Conservation (phyloP, 371 early-diverging fungal genomes). For the Haplosporangium sp. region DNA sequence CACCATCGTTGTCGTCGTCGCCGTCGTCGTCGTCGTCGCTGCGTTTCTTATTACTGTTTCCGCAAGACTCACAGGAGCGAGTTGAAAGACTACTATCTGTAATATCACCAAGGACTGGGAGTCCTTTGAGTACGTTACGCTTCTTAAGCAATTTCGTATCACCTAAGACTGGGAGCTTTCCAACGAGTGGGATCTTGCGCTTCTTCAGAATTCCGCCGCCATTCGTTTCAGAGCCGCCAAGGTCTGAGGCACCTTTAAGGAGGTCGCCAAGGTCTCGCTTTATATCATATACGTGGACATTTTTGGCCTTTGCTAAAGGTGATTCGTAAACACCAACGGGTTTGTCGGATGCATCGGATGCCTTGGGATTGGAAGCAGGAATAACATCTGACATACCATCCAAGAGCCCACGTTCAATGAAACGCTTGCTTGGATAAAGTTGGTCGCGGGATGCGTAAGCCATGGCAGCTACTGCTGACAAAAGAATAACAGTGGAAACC, state of each 20-base stretch:
- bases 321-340: background rate
- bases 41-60: too few species aligned
- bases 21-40: background rate
- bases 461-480: constrained; percentile 28
- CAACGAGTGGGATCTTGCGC: constrained; percentile 4
- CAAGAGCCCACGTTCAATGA: constrained; percentile 10
- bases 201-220: constrained; percentile 1
- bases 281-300: background rate
- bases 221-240: too few species aligned
- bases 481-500: constrained; percentile 13
- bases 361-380: background rate
- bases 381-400: background rate
- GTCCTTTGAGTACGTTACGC: background rate
- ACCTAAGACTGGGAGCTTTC: background rate
- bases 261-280: constrained; percentile 4
- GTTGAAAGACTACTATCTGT: background rate
- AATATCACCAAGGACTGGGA: too few species aligned
- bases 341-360: background rate
- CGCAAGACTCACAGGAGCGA: background rate
- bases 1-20: background rate
- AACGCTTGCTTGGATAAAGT: constrained; percentile 9
- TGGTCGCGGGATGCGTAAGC: constrained; percentile 17
- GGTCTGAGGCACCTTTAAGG: too few species aligned
- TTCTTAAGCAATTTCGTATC: background rate
- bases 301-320: background rate